Evolutionary conservation across 345 rosid genomes (phyloP).

Genomic region (Eucalyptus brandiana): DNA sequence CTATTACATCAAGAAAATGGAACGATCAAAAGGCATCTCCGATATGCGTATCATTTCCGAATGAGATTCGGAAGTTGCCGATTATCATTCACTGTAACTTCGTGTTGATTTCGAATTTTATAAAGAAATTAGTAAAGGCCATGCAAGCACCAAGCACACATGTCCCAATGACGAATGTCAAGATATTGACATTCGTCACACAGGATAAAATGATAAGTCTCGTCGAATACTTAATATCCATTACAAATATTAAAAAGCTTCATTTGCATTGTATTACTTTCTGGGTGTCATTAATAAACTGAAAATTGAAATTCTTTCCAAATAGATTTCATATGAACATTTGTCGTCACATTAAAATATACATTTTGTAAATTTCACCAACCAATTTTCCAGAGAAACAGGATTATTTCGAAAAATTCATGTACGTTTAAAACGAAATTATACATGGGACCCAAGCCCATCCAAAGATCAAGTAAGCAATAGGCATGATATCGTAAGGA

Average conservation of each 20-base stretch:
- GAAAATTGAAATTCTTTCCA: neutral
- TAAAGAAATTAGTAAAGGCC: neutral
- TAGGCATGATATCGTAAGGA: neutral
- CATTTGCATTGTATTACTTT: neutral
- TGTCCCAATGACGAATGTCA: neutral
- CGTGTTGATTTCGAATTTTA: neutral
- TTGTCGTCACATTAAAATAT: neutral
- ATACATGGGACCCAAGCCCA: neutral
- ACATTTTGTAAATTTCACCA: neutral
- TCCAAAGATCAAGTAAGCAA: neutral
- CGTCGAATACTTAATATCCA: neutral
- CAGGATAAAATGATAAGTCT: neutral
- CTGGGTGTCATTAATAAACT: accelerated
- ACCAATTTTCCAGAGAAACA: neutral
- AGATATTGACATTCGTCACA: accelerated
- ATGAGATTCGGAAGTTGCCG: accelerated
- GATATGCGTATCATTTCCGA: accelerated
- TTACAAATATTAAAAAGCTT: accelerated
- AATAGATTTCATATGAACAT: neutral
- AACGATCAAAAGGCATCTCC: neutral
- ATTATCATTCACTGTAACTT: neutral
- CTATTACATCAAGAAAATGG: neutral
- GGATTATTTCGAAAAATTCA: neutral
- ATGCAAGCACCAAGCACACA: neutral
- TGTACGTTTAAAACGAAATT: neutral